Evolutionary conservation across 2,329 filamentous ascomycete species (phyloP).

Genomic region (Sporothrix sp.): DNA sequence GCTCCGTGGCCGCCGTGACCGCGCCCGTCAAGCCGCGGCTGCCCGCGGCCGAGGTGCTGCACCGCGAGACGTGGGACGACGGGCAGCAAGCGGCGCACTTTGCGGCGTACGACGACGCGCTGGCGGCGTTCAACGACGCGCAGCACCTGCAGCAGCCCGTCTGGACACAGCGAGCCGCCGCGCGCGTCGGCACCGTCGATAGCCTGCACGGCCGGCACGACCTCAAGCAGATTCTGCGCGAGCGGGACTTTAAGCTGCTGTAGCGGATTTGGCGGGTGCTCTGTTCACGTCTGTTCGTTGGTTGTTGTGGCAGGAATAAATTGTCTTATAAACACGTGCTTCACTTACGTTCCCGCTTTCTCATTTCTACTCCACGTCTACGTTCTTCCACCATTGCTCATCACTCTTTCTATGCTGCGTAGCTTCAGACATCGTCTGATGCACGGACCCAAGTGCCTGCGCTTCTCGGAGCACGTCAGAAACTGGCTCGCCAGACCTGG

Average conservation of each 20-base stretch:
- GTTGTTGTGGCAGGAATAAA: too few relatives aligned
- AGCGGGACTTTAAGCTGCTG: conserved; percentile 21
- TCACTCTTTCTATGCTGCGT: too few relatives aligned
- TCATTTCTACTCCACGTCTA: too few relatives aligned
- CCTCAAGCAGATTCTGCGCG: conserved; percentile 19
- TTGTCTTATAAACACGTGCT: too few relatives aligned
- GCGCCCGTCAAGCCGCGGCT: conserved; percentile 24
- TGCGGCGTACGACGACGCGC: conserved; percentile 20
- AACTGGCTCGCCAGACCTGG: too few relatives aligned
- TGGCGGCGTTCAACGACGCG: conserved; percentile 21
- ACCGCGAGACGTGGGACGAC: conserved; percentile 22
- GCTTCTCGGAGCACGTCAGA: too few relatives aligned
- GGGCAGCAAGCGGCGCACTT: conserved; percentile 18
- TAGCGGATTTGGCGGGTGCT: too few relatives aligned
- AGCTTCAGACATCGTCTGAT: too few relatives aligned
- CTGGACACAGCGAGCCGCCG: conserved; percentile 23
- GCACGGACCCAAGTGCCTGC: too few relatives aligned
- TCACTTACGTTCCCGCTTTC: too few relatives aligned
- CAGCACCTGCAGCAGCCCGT: conserved; percentile 19
- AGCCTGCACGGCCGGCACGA: conserved; percentile 23
- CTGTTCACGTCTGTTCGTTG: too few relatives aligned
- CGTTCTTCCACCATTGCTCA: too few relatives aligned
- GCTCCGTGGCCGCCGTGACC: conserved; percentile 6
- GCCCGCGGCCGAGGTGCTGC: conserved; percentile 21
- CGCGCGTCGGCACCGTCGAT: conserved; percentile 22